Conservation (phyloP, 441 rosid genomes). For the Melastoma candidum region DNA sequence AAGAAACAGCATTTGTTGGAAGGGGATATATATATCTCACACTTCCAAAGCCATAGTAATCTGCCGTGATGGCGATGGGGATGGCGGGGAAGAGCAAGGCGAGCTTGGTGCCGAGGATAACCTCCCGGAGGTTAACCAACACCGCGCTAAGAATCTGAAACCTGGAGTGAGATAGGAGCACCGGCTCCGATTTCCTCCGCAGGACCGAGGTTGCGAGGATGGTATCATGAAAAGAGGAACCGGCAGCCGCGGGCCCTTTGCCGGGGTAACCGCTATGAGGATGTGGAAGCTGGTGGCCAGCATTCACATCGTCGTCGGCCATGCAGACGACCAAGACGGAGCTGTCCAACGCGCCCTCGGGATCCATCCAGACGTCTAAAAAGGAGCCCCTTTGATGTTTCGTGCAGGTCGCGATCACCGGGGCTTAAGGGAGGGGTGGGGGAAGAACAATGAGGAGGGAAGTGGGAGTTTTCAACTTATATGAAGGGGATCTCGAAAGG, state of each 20-base stretch:
- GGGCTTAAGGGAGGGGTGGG: no score
- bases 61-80: slow-evolving; percentile 1
- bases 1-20: not conserved
- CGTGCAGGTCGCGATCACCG: no score
- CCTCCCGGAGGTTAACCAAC: slow-evolving; percentile 8
- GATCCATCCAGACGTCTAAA: no score
- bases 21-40: slow-evolving; percentile 2
- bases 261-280: no score
- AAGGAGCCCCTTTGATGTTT: no score
- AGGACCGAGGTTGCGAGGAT: slow-evolving; percentile 30
- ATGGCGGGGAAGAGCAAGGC: slow-evolving; percentile 6
- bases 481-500: not conserved
- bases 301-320: no score
- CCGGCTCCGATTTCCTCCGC: slow-evolving; percentile 43
- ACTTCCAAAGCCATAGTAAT: slow-evolving; percentile 5
- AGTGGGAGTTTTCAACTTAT: no score
- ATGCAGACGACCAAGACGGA: no score
- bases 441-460: no score
- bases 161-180: slow-evolving; percentile 27
- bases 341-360: no score
- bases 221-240: slow-evolving; percentile 9
- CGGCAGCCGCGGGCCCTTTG: no score
- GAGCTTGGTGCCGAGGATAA: slow-evolving; percentile 9
- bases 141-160: slow-evolving; percentile 21
- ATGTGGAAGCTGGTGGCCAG: no score